phyloP scores from a whole-genome alignment of 495 filamentous ascomycete genomes.

The Penicillium crystallinum region DNA sequence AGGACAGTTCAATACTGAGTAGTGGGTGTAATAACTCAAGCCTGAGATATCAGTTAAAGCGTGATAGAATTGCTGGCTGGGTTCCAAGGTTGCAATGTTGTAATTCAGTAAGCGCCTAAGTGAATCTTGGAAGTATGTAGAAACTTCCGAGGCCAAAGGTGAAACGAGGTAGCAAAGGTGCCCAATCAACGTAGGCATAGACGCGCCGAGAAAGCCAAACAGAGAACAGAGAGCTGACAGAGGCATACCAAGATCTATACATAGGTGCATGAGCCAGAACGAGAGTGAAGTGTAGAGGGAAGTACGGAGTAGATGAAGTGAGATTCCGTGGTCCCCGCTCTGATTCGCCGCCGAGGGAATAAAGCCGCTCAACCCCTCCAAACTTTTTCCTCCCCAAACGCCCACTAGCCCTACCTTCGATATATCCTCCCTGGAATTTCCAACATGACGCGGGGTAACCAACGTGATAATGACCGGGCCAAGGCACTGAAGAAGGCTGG shows the following conservation, averaged over 20 bases:
- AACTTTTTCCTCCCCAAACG: neutral
- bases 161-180: constrained; percentile 8
- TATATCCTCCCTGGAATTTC: no score
- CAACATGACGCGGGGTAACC: constrained; percentile 85
- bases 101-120: neutral
- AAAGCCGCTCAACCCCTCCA: constrained; percentile 4
- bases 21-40: no score
- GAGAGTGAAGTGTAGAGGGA: neutral
- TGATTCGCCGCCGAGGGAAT: constrained; percentile 1
- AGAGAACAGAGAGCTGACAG: neutral
- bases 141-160: neutral
- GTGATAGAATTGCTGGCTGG: no score
- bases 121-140: neutral
- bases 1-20: no score
- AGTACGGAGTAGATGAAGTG: neutral
- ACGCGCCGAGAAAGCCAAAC: constrained; percentile 4
- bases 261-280: neutral
- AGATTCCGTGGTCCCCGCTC: neutral
- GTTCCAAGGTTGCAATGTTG: no score
- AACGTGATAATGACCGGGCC: constrained; percentile 83
- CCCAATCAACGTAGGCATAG: constrained; percentile 10
- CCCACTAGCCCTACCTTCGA: neutral
- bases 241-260: neutral
- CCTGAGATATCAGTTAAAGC: no score
- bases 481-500: constrained; percentile 67